These are phyloP conservation scores for Pyrus betulifolia DNA, from an alignment of 306 rosid species.

Conservation along the genomic window DNA sequence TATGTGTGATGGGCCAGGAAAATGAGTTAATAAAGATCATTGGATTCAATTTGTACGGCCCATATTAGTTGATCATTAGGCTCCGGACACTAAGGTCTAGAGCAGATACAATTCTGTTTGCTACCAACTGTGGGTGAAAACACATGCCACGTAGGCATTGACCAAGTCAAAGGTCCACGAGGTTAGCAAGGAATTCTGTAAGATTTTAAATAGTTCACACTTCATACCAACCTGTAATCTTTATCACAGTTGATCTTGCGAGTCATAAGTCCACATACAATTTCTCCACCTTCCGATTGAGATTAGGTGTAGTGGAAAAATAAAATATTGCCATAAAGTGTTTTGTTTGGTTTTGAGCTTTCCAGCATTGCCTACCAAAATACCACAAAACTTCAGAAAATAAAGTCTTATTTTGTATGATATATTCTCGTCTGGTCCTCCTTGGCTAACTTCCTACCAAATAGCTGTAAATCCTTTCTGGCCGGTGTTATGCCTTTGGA, in stretches of 20 bases:
- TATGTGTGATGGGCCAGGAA: too few species aligned
- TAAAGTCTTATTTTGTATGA: not conserved
- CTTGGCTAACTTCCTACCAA: too few species aligned
- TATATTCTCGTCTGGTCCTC: not conserved
- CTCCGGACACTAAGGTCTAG: too few species aligned
- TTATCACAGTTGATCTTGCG: too few species aligned
- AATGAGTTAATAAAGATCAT: too few species aligned
- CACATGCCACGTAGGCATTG: not conserved
- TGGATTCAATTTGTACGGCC: too few species aligned
- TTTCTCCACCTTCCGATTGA: not conserved
- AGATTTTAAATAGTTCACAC: not conserved
- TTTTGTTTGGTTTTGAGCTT: not conserved
- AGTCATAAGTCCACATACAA: not conserved
- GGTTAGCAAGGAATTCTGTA: not conserved
- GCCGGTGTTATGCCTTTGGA: not conserved
- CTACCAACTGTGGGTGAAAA: not conserved
- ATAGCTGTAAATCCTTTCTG: not conserved
- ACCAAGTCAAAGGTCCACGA: not conserved
- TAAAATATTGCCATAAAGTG: not conserved
- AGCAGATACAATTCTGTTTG: too few species aligned
- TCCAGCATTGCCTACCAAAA: not conserved
- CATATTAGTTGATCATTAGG: too few species aligned
- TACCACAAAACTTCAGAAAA: not conserved
- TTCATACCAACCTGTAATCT: not conserved
- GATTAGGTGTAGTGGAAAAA: not conserved